Evolutionary conservation across 257 asterid species (phyloP).

Genomic region (Solanum arcanum): DNA sequence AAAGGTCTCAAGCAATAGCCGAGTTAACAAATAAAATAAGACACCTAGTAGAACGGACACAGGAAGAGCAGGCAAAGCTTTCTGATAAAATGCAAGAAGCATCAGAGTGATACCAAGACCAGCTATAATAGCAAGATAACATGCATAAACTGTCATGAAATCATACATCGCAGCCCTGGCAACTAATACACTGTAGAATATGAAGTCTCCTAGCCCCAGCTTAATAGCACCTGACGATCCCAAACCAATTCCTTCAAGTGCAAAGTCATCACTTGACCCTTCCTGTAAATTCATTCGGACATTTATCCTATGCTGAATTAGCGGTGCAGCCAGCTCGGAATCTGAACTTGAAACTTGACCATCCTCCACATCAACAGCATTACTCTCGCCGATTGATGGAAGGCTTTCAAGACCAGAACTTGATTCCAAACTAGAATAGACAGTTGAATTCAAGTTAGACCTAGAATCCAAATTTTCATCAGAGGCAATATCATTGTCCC

Average conservation of each 20-base stretch:
- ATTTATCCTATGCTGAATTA: constrained; percentile 48
- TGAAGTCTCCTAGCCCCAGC: constrained; percentile 92
- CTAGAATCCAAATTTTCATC: constrained; percentile 9
- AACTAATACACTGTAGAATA: constrained; percentile 87
- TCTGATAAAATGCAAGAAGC: constrained; percentile 78
- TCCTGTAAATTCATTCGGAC: constrained; percentile 35
- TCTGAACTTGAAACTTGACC: constrained; percentile 21
- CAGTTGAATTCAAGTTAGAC: constrained; percentile 2
- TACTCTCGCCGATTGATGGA: constrained; percentile 13
- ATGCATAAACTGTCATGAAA: constrained; percentile 89
- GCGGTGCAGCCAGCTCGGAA: constrained; percentile 69
- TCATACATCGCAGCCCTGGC: constrained; percentile 98
- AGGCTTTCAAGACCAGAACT: background rate
- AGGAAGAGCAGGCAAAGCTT: constrained; percentile 97
- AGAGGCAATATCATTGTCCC: constrained; percentile 7
- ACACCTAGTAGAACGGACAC: constrained; percentile 82
- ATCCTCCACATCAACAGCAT: constrained; percentile 30
- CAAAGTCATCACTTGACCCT: constrained; percentile 31
- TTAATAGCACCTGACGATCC: constrained; percentile 93
- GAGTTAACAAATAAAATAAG: constrained; percentile 65
- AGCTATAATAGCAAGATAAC: constrained; percentile 90
- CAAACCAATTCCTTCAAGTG: constrained; percentile 78
- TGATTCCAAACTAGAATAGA: background rate
- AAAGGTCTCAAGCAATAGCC: constrained; percentile 72
- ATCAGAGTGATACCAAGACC: constrained; percentile 83